Evolutionary conservation across 2,329 filamentous ascomycete genomes (phyloP), one percentile per base, ranked within the genome.

Genomic region (Sclerotinia glacialis): DNA sequence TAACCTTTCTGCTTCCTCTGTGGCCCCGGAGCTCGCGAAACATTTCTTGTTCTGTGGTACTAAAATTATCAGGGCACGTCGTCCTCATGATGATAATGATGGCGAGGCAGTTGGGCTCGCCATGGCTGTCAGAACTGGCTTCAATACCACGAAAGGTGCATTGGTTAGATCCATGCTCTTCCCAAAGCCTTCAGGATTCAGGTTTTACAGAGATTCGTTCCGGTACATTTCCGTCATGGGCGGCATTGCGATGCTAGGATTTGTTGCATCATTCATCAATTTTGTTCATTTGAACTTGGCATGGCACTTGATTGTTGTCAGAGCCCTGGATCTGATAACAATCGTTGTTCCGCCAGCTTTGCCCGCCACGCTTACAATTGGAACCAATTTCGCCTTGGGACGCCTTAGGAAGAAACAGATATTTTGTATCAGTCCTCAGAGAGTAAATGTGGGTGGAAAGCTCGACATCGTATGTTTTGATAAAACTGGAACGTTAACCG

Each of bases 161-260:
- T 81, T 99, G 23, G 93, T 99, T 67, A 90, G 95, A 31, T 98
- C 95, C 0, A 99, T 99, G 94, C 85, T 99, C 47, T 99, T 99
- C 76, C 96, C 95, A 0, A 99, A 99, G 75, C 95, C 95, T 1
- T 97, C 94, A 0, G 94, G 94, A 0, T 99, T 99, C 85, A 98
- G 96, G 74, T 99, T 99, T 77, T 99, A 99, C 77, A 87, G 92
- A 52, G 95, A 99, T 77, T 97, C 94, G 0, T 99, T 99, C 79
- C 88, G 93, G 28, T 99, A 99, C 77, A 98, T 99, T 68, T 93
- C 91, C 5, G 95, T 99, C 68, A 99, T 99, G 95, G 94, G 86
- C 7, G 80, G 88, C 52, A 89, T 99, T 72, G 96, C 95, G 28
- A 80, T 88, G 59, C 78, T 98, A 60, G 95, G 96, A 0, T 99